These are phyloP conservation scores for Annona squamosa DNA, from an alignment of 164 flowering plant species.

Conservation along the genomic window DNA sequence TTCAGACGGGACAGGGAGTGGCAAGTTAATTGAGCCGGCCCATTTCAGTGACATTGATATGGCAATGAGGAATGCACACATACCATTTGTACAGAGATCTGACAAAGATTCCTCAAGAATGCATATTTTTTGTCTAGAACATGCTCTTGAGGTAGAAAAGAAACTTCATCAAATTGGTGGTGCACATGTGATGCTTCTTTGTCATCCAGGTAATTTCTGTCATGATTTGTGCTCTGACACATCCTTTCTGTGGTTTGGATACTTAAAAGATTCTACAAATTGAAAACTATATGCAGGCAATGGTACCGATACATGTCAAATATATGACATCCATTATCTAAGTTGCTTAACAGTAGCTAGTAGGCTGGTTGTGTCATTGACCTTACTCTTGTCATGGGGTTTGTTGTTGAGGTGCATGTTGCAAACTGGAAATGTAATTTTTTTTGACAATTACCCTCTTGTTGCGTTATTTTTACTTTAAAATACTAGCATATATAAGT, in stretches of 20 bases:
- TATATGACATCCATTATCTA: not conserved
- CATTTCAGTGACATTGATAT: constrained; percentile 15
- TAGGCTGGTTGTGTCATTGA: not conserved
- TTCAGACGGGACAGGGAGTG: constrained; percentile 16
- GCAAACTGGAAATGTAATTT: no score
- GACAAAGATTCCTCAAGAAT: constrained; percentile 68
- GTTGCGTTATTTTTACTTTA: no score
- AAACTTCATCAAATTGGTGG: constrained; percentile 79
- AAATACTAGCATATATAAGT: no score
- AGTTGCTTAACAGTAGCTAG: not conserved
- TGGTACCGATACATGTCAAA: not conserved
- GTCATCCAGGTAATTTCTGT: constrained; percentile 70
- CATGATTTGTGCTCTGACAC: not conserved
- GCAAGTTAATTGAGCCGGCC: constrained; percentile 19
- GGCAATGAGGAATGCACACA: constrained; percentile 20
- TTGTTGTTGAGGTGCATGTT: no score
- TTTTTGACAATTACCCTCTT: no score
- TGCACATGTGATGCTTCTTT: constrained; percentile 59
- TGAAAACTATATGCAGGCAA: not conserved
- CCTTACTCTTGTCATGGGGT: not conserved
- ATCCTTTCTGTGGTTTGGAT: not conserved
- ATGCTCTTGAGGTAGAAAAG: constrained; percentile 81
- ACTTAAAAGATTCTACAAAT: not conserved
- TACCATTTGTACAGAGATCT: constrained; percentile 28
- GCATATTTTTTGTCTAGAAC: constrained; percentile 96